A percentile compares a stretch with the other conserved stretches of the same genome.
Evolutionary conservation across 352 stramenopile genomes (phyloP).

Genomic region (Pythium inflatum): DNA sequence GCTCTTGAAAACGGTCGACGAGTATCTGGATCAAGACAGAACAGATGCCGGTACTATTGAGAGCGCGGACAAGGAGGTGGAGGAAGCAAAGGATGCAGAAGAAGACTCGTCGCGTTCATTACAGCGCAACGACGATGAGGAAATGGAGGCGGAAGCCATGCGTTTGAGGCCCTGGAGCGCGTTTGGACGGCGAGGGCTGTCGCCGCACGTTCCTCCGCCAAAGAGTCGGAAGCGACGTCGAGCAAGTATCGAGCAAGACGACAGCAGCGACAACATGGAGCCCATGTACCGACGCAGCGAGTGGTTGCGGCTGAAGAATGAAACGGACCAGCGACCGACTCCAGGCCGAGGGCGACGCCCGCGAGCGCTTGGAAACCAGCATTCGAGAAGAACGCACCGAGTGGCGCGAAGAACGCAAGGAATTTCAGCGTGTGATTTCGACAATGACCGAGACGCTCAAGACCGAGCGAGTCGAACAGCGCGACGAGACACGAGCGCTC

Average conservation of each 20-base stretch:
- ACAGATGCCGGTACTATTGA: too few species aligned
- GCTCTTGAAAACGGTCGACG: not conserved
- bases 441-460: slow-evolving; percentile 10
- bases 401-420: not conserved
- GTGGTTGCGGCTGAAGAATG: not conserved
- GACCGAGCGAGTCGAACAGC: slow-evolving; percentile 3
- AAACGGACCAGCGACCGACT: not conserved
- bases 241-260: not conserved
- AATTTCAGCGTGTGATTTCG: not conserved
- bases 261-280: not conserved
- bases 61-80: not conserved
- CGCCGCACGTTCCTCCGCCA: not conserved
- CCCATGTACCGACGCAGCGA: not conserved
- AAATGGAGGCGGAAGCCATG: too few species aligned
- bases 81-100: not conserved
- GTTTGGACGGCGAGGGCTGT: not conserved
- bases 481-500: slow-evolving; percentile 3
- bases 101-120: too few species aligned
- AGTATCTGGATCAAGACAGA: not conserved
- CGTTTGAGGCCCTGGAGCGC: too few species aligned
- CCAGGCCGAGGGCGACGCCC: not conserved
- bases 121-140: too few species aligned
- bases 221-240: not conserved
- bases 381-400: not conserved
- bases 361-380: not conserved